Conservation (phyloP, 2,329 filamentous ascomycete genomes). For the Aspergillus texensis region DNA sequence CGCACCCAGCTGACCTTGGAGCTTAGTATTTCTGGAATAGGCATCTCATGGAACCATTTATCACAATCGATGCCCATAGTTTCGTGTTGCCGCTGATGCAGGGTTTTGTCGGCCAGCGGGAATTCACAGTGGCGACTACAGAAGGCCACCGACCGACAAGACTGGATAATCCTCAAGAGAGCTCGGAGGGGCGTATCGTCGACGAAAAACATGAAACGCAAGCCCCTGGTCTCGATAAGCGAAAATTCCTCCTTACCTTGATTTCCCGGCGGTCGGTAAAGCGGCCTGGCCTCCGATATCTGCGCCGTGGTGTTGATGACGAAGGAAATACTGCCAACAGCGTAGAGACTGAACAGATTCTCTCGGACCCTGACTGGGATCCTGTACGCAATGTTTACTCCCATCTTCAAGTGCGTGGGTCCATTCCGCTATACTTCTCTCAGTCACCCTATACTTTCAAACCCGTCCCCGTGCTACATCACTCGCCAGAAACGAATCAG, state of each 20-base stretch:
- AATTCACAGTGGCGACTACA: conserved; percentile 69
- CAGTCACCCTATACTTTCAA: conserved; percentile 94
- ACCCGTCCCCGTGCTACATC: conserved; percentile 78
- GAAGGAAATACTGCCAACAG: conserved; percentile 85
- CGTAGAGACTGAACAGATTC: conserved; percentile 93
- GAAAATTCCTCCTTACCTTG: conserved; percentile 76
- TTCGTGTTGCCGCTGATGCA: conserved; percentile 84
- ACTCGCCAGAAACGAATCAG: conserved; percentile 78
- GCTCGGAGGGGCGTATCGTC: conserved; percentile 31
- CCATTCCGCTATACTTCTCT: conserved; percentile 92
- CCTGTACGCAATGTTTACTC: conserved; percentile 68
- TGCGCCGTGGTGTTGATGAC: conserved; percentile 88
- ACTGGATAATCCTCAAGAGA: conserved; percentile 18
- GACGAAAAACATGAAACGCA: conserved; percentile 48
- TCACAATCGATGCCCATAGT: conserved; percentile 69
- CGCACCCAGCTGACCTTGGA: background rate
- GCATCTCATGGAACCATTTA: conserved; percentile 72
- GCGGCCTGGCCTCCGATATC: conserved; percentile 83
- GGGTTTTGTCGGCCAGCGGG: conserved; percentile 86
- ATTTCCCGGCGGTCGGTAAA: conserved; percentile 88
- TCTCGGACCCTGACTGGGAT: conserved; percentile 72
- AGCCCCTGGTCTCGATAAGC: conserved; percentile 28
- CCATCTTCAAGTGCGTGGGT: conserved; percentile 84
- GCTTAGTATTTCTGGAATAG: conserved; percentile 85
- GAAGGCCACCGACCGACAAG: conserved; percentile 19